A percentile compares a stretch with the other conserved stretches of the same genome.
These are phyloP conservation scores for Ogataea neopini DNA, from an alignment of 805 yeast species.

Conservation along the genomic window DNA sequence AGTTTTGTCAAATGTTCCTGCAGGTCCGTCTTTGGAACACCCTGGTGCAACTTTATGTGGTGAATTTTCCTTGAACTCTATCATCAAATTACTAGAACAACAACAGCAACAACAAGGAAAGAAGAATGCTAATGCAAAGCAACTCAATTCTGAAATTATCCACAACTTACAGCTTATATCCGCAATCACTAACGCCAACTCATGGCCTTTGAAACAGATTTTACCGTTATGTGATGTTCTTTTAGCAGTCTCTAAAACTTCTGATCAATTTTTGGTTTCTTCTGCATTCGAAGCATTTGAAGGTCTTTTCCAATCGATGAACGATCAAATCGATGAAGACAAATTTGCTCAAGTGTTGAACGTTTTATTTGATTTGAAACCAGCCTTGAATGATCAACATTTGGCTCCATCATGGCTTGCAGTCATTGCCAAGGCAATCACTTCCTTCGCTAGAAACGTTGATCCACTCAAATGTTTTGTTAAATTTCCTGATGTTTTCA, in stretches of 20 bases:
- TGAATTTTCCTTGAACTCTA: slow-evolving; percentile 60
- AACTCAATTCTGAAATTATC: slow-evolving; percentile 57
- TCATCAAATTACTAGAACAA: slow-evolving; percentile 47
- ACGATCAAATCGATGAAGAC: slow-evolving; percentile 52
- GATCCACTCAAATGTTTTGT: slow-evolving; percentile 53
- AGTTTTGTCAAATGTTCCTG: slow-evolving; percentile 66
- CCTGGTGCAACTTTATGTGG: slow-evolving; percentile 73
- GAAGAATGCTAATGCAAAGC: slow-evolving; percentile 41
- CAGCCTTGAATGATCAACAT: slow-evolving; percentile 78
- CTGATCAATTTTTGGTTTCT: slow-evolving; percentile 83
- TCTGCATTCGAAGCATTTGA: slow-evolving; percentile 84
- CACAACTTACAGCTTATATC: slow-evolving; percentile 78
- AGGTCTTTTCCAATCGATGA: slow-evolving; percentile 69
- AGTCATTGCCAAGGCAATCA: slow-evolving; percentile 80
- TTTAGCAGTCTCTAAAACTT: slow-evolving; percentile 72
- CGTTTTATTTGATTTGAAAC: slow-evolving; percentile 75
- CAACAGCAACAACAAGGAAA: slow-evolving; percentile 35
- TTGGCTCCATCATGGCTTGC: slow-evolving; percentile 95
- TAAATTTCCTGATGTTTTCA: slow-evolving; percentile 57
- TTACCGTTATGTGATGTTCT: slow-evolving; percentile 76
- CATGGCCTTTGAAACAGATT: slow-evolving; percentile 78
- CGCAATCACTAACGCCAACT: slow-evolving; percentile 65
- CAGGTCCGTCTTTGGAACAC: slow-evolving; percentile 76
- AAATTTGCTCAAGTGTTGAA: slow-evolving; percentile 65
- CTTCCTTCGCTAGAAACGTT: slow-evolving; percentile 49